Base-by-base conservation (phyloP, 257 asterid species). In the Striga asiatica region DNA sequence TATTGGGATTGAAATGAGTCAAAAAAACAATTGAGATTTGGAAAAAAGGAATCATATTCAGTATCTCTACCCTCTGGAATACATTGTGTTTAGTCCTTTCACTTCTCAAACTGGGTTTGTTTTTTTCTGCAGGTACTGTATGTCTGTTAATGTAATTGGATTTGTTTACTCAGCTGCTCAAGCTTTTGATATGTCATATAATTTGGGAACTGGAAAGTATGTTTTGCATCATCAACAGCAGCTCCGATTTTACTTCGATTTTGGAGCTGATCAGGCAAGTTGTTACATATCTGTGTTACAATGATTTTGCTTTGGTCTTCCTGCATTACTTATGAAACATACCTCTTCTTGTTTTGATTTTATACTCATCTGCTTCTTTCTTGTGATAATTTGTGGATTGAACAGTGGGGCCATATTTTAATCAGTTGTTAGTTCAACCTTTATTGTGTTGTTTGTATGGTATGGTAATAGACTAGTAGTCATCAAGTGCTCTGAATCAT, bases 191-290 rank as follows among this genome's bases (percentile, higher is more conserved):
- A 43, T 76, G 58, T 67, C 69, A 6, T 75, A 78, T 62, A 70
- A 66, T 50, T 70, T 78, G 47, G 81, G 62, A 45, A 70, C 84
- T 0, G 83, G 92, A 61, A 84, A 81, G 62, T 70, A 65, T 22
- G 13, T 49, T 11, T 27, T 58, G 43, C 78, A 62, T 59, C 76
- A 51, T 31, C 77, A 34, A 28, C 78, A 64, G 58, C 68, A 32
- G 38, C 62, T 75, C 65, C 80, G 94, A 17, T 39, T 48, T 54
- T 75, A 67, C 78, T 66, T 81, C 18, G 84, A 83, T 72, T 89
- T 89, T 54, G 77, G 83, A 47, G 34, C 74, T 60, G 98, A 89
- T 76, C 98, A 89, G 96, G 98, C 71, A 67, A 76, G 82, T 70
- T 45, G 2, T 23, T 16, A 35, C 6, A 29, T 41, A 29, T 29